Evolutionary conservation across 768 basidiomycete species (phyloP), one percentile per base, ranked within the genome.

Genomic region (Hygrocybe punicea): DNA sequence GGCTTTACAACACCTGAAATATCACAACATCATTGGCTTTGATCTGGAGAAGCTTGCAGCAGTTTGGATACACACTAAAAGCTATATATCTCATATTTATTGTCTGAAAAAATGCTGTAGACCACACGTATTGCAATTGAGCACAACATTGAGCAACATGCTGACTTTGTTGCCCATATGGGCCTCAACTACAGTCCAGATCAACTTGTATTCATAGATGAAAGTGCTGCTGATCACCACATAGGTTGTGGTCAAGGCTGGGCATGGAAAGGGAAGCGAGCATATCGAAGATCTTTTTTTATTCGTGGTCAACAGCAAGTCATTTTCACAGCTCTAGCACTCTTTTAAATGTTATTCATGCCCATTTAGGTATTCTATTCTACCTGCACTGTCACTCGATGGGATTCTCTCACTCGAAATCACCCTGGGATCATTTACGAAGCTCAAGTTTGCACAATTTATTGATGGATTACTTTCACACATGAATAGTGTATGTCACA

Each of bases 361-460:
- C 14, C 47, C 25, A 17, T 49, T 24, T 29, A 67, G 66, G 19
- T 76, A 69, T 55, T 76, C 74, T 0, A 56, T 76, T 2, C 63
- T 76, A 0, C 75, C 74, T 7, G 74, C 71, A 11, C 7, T 76
- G 2, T 70, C 71, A 0, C 65, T 73, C 2, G 62, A 71, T 53
- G 76, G 76, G 3, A 65, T 76, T 6, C 16, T 76, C 2, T 61
- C 71, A 50, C 39, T 64, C 4, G 58, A 68, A 10, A 63, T 75
- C 25, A 53, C 67, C 2, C 56, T 66, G 17, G 66, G 69, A 0
- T 66, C 74, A 3, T 74, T 68, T 56, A 72, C 60, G 17, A 58
- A 50, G 0, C 57, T 29, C 5, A 23, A 3, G 2, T 77, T 79
- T 57, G 23, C 39, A 0, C n/a, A 61, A 1, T 79, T 75, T 56